phyloP scores from a whole-genome alignment of 306 rosid genomes.

The Astragalus membranaceus region DNA sequence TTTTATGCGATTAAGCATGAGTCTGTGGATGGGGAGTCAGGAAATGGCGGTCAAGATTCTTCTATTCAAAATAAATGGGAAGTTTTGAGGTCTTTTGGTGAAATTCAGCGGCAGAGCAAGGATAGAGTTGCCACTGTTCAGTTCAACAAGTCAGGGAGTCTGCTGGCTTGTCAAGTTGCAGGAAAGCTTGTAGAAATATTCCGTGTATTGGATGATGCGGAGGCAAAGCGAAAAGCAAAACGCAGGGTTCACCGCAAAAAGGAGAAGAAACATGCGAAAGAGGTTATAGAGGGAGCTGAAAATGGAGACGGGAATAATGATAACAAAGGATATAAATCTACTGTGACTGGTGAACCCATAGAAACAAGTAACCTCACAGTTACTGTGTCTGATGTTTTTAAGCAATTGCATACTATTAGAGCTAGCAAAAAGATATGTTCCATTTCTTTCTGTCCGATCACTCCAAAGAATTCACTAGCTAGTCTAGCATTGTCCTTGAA shows the following conservation, averaged over 20 bases:
- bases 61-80: slow-evolving; percentile 60
- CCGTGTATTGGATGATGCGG: slow-evolving; percentile 73
- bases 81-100: slow-evolving; percentile 76
- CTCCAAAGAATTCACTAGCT: slow-evolving; percentile 64
- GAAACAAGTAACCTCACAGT: slow-evolving; percentile 29
- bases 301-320: slow-evolving; percentile 35
- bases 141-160: slow-evolving; percentile 74
- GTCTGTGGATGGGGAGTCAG: slow-evolving; percentile 33
- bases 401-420: slow-evolving; percentile 71
- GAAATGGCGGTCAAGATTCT: slow-evolving; percentile 37
- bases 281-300: slow-evolving; percentile 32
- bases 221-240: slow-evolving; percentile 79
- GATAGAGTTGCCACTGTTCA: slow-evolving; percentile 84
- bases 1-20: slow-evolving; percentile 62
- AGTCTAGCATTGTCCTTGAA: slow-evolving; percentile 83
- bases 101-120: slow-evolving; percentile 66
- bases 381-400: slow-evolving; percentile 72
- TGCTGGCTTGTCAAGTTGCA: slow-evolving; percentile 88
- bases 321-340: slow-evolving; percentile 31
- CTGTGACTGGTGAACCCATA: not conserved
- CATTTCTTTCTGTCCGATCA: slow-evolving; percentile 68
- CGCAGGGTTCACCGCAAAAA: slow-evolving; percentile 79
- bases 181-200: slow-evolving; percentile 80
- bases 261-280: slow-evolving; percentile 71
- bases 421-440: slow-evolving; percentile 91